Evolutionary conservation across 352 stramenopile genomes (phyloP), one percentile per base, ranked within the genome.

Genomic region (Thalassiosira sp.): DNA sequence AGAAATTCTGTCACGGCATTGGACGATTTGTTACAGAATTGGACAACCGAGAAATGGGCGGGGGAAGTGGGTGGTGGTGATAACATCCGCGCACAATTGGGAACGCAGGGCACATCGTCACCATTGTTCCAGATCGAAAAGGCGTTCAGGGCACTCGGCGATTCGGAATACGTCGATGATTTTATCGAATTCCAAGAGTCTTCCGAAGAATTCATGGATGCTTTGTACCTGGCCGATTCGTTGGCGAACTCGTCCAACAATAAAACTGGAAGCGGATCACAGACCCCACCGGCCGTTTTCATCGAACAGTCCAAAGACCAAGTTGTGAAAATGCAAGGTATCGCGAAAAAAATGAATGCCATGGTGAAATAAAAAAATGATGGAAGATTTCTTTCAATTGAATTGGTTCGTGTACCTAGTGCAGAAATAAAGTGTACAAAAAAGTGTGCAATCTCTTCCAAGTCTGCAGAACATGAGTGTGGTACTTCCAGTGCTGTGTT

Each of bases 11-110:
- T 13, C 7, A 13, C 37, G 37, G 37, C 11, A n/a, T 46, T 46
- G 37, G 37, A 46, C 37, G 37, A 46, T 46, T 46, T 46, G 37
- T 18, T 46, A 46, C 5, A 46, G 37, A 46, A 46, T 46, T 46
- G 37, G 37, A 10, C 31, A 8, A 37, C 31, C 31, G 31, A 37
- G 31, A 37, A 37, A 37, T 37, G 31, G 31, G 31, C 31, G 31
- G 31, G 3, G 31, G 31, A 37, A 37, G 31, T 37, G 31, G 31
- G 31, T 37, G 31, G 31, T 37, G 31, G 31, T 37, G 31, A 37
- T 37, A 37, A 37, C 31, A 37, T 37, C 31, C 31, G 31, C 31
- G 8, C 31, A 8, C 3, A 37, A 37, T 37, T 37, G 31, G 31
- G 31, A 37, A 37, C 31, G 8, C 31, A 37, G 31, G 31, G 31